Base-by-base conservation (phyloP, 768 basidiomycete species). In the Brasilioporus rufonigricans region DNA sequence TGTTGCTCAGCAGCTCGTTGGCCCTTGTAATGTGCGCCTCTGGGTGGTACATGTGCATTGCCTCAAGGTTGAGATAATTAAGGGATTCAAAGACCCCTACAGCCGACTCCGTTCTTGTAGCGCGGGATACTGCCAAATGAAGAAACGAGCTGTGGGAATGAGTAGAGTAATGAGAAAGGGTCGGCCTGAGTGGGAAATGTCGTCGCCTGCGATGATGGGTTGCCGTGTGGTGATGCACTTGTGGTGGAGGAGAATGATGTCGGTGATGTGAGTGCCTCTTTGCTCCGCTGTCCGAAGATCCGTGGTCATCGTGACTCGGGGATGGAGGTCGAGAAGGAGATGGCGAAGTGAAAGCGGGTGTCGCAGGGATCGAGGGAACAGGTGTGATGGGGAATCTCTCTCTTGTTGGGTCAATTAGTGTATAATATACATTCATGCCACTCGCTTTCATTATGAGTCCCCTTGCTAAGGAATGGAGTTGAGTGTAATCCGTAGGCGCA, bases 21-120 rank as follows among this genome's bases (percentile, higher is more conserved):
- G 77, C 76, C 49, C 70, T 69, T 36, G 71, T 70, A 6, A 78
- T 77, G 49, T 78, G 74, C 18, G 67, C 67, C 14, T 75, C 75
- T 2, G 73, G 81, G 53, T 86, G 82, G 32, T 70, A 67, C 33
- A 84, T 68, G 36, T 79, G 69, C 29, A 70, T 78, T 27, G 80
- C 77, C 65, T 90, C 87, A 2, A 90, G 72, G 58, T 89, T 81
- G 53, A 89, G 72, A 65, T 89, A 90, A 33, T 81, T 71, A 60
- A 88, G 83, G 2, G 80, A 81, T 71, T 90, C 88, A 55, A 90
- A 90, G 16, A 87, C 82, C 2, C 86, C 89, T 1, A 90, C 89
- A 0, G 79, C 79, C 27, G 77, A 71, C 61, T 89, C 84, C 21
- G 58, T 61, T 58, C 69, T 73, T 31, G 64, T 56, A 9, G 60